Evolutionary conservation across 1,139 yeast species (phyloP), one percentile per base, ranked within the genome.

Genomic region (Yamadazyma friedrichii): DNA sequence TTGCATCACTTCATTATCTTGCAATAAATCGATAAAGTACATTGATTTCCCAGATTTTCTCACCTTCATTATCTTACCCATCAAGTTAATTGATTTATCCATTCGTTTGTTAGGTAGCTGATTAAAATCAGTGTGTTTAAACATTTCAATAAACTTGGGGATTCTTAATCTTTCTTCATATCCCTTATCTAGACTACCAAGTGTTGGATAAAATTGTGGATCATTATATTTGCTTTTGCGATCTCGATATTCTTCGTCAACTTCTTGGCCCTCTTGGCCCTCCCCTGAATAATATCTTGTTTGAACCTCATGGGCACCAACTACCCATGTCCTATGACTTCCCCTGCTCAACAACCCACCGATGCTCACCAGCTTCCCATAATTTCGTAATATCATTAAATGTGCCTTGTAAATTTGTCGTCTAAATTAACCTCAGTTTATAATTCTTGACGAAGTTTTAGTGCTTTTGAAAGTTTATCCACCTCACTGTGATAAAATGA

Each of bases 31-130:
- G 27, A 86, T 55, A 50, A 87, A 87, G 35, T 76, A 63, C 64
- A 87, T 73, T 3, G 81, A 85, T 52, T 76, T 81, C 0, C 93
- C 88, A 0, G 87, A 70, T 43, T 70, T 73, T 26, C 95, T 59
- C 0, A 87, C 72, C 15, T 78, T 64, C 2, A 45, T 44, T 13
- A 87, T 70, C 38, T 82, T 74, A 0, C 95, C 95, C 49, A 79
- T 82, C 1, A 72, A 40, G 31, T 42, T 45, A 6, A 42, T 25
- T 2, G 24, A 4, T 6, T 39, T 11, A 3, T 45, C 46, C 24
- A 15, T 12, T 29, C 46, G 32, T 27, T 40, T 43, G 22, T 43
- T 35, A 9, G 47, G 48, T 8, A 31, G 38, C 8, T 37, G 35
- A 9, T 22, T 12, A 35, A 46, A 51, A 25, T 46, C 47, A 9